Conservation (phyloP, 2,329 filamentous ascomycete species). For the Parafenestella ontariensis region DNA sequence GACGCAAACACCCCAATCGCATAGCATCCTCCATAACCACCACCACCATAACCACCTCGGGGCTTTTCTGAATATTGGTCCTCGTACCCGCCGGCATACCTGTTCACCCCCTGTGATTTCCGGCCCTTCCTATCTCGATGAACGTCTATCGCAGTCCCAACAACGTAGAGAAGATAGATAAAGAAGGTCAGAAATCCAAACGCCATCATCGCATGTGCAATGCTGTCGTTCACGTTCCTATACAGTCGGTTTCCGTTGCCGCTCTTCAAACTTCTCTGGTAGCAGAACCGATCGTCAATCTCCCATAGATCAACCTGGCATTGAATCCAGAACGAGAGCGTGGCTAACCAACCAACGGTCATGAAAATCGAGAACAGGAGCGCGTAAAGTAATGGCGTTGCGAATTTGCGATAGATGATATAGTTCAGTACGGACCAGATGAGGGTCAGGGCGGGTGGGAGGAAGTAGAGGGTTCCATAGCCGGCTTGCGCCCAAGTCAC, state of each 20-base stretch:
- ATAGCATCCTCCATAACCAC: background rate
- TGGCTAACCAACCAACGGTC: background rate
- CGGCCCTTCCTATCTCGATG: background rate
- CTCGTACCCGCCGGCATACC: background rate
- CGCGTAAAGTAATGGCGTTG: background rate
- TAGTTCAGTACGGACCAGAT: background rate
- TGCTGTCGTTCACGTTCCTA: background rate
- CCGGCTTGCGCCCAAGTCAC: background rate
- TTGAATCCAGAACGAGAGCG: background rate
- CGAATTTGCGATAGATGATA: background rate
- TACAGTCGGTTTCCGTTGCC: background rate
- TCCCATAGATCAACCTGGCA: background rate
- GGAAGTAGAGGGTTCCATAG: background rate
- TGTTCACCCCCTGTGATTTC: background rate
- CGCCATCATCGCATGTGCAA: conserved; percentile 9
- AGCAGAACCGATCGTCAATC: background rate
- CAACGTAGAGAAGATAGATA: background rate
- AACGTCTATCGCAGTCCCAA: background rate
- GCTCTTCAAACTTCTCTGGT: background rate
- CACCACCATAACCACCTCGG: background rate
- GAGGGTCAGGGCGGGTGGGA: background rate
- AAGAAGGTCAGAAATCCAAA: background rate
- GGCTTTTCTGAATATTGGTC: background rate
- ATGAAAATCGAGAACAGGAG: background rate
- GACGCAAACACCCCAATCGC: background rate